Percentiles rank a stretch among this genome's conserved stretches.
phyloP scores from a whole-genome alignment of 257 asterid species.

The Penstemon newberryi region DNA sequence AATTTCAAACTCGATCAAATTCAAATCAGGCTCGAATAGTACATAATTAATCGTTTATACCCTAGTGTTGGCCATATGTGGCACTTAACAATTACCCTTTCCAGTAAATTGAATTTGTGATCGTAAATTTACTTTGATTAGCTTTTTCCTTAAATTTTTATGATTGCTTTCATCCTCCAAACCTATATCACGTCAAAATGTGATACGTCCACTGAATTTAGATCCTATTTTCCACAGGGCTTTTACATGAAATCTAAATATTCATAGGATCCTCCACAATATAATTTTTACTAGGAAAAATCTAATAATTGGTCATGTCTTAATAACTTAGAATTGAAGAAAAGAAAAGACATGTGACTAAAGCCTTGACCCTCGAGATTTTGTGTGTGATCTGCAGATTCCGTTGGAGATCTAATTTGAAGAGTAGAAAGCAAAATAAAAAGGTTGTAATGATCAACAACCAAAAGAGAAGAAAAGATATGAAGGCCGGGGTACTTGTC shows the following conservation, averaged over 20 bases:
- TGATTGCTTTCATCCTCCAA: too few species aligned
- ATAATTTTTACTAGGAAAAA: not conserved
- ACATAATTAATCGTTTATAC: too few species aligned
- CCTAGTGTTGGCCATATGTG: too few species aligned
- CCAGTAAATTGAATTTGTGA: too few species aligned
- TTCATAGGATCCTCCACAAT: not conserved
- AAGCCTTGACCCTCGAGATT: slow-evolving; percentile 8
- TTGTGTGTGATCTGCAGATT: not conserved
- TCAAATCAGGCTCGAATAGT: too few species aligned
- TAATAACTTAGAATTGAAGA: slow-evolving; percentile 44
- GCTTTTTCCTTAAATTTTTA: too few species aligned
- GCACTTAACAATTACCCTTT: too few species aligned
- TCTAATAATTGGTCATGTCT: not conserved
- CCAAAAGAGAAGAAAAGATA: not conserved
- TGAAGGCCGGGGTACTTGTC: slow-evolving; percentile 1
- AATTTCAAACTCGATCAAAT: too few species aligned
- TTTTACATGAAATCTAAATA: not conserved
- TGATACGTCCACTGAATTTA: not conserved
- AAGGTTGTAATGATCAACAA: not conserved
- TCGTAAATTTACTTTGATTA: too few species aligned
- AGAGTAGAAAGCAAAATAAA: not conserved
- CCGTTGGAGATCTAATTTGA: not conserved
- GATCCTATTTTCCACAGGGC: not conserved
- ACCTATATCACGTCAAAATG: not conserved
- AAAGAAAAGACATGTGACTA: slow-evolving; percentile 35